Base-by-base conservation (phyloP, 768 basidiomycete genomes). In the Paxillus rubicundulus region DNA sequence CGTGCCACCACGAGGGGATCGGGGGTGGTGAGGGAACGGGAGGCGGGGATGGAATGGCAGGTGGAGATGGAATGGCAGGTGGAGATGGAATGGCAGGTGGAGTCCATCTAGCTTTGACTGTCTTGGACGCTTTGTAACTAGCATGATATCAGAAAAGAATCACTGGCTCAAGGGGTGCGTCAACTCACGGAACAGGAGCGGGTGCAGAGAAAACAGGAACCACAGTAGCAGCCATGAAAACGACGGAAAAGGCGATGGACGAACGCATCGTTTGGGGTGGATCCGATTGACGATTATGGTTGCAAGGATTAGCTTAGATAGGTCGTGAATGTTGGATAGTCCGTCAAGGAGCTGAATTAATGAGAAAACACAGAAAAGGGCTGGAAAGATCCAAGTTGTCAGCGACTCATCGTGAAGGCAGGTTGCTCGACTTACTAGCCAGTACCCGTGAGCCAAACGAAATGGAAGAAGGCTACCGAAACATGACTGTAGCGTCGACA, bases 371-470 rank as follows among this genome's bases (percentile, higher is more conserved):
- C 36, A 36, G 42, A 60, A 54, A 47, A 54, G 13, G 58, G 58
- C 56, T 55, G 17, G 20, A n/a, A 34, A 50, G 17, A 37, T n/a
- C 17, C 13, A 46, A n/a, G 24, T 13, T 5, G 37, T 59, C 41
- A 61, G 45, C 16, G 41, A 12, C 14, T 33, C 13, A 32, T 34
- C 13, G 41, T 2, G 16, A 41, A 41, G 24, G 33, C 12, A 20
- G 14, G 3, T 12, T 8, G 17, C 17, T 49, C 21, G 10, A 59
- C 57, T 61, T 52, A 62, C 55, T 51, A 61, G 58, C 57, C 61
- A 57, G 58, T 60, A 53, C 55, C 58, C 55, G 45, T 50, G 54
- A 52, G 49, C 54, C 54, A 13, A 59, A 61, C 47, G 59, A 51
- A 59, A 56, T 50, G 51, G 45, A 52, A 50, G 18, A 24, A 32